phyloP scores from a whole-genome alignment of 306 rosid genomes.

The Rosa multiflora region DNA sequence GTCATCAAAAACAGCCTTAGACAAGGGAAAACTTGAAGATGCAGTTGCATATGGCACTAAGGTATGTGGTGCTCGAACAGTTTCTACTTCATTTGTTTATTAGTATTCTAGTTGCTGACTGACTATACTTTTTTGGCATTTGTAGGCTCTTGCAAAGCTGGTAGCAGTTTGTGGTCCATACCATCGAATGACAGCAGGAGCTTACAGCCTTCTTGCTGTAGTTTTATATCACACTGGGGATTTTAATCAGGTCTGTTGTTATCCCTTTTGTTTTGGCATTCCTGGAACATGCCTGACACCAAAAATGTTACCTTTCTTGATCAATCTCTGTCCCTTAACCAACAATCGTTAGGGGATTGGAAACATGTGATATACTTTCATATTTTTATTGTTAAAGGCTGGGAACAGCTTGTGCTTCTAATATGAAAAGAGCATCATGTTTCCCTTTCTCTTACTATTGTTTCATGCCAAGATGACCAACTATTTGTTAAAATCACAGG shows the following conservation, averaged over 20 bases:
- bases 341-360: not conserved
- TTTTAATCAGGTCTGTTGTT: slow-evolving; percentile 79
- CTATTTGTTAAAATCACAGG: slow-evolving; percentile 52
- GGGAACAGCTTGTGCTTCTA: not conserved
- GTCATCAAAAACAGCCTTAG: slow-evolving; percentile 96
- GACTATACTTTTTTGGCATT: slow-evolving; percentile 28
- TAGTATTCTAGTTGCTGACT: slow-evolving; percentile 14
- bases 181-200: slow-evolving; percentile 98
- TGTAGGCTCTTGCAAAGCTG: slow-evolving; percentile 94
- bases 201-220: slow-evolving; percentile 98
- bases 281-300: slow-evolving; percentile 19
- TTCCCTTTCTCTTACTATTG: slow-evolving; percentile 1
- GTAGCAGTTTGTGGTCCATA: slow-evolving; percentile 98
- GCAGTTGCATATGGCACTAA: slow-evolving; percentile 93
- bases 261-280: slow-evolving; percentile 33
- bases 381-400: not conserved
- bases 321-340: not conserved
- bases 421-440: not conserved
- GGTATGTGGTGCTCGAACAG: slow-evolving; percentile 42
- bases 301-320: not conserved
- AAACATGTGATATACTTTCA: not conserved
- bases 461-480: slow-evolving; percentile 27
- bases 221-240: slow-evolving; percentile 99
- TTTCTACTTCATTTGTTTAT: slow-evolving; percentile 6
- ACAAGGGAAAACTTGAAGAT: slow-evolving; percentile 98